These are phyloP conservation scores for Nitzschia putrida DNA, from an alignment of 108 stramenopile genomes.

Conservation along the genomic window DNA sequence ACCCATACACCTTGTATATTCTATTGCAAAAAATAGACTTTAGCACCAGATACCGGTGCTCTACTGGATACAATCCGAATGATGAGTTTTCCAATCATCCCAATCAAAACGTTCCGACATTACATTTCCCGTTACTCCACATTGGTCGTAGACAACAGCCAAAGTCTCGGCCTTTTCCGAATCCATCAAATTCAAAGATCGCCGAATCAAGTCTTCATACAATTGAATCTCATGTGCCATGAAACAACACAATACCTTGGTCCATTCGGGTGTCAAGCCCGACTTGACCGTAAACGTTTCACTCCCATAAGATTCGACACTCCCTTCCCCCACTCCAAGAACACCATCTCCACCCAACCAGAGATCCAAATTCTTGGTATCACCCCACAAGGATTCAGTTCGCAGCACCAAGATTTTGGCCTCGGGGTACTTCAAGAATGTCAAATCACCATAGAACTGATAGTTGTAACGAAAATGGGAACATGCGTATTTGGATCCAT, in stretches of 20 bases:
- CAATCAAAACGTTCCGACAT: too few relatives aligned
- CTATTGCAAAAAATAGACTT: too few relatives aligned
- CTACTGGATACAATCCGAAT: too few relatives aligned
- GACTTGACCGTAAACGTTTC: background rate
- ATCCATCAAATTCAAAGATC: background rate
- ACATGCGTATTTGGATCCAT: background rate
- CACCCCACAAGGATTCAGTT: slow-evolving; percentile 17
- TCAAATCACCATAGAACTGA: background rate
- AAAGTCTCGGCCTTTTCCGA: slow-evolving; percentile 1
- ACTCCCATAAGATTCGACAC: background rate
- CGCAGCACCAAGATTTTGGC: background rate
- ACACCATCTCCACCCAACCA: slow-evolving; percentile 7
- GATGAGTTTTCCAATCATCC: too few relatives aligned
- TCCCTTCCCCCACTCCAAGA: background rate
- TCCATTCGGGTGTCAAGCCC: background rate
- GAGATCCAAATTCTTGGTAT: background rate
- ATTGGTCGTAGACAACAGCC: slow-evolving; percentile 1
- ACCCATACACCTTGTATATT: too few relatives aligned
- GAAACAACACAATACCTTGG: background rate
- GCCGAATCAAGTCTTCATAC: slow-evolving; percentile 9
- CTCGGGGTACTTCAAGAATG: background rate
- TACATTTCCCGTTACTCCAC: background rate
- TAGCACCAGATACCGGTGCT: too few relatives aligned
- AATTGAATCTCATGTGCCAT: slow-evolving; percentile 2
- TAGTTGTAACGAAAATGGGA: slow-evolving; percentile 1